A percentile compares a stretch with the other conserved stretches of the same genome.
These are phyloP conservation scores for Litsea cubeba DNA, from an alignment of 164 flowering plant genomes.

Conservation along the genomic window DNA sequence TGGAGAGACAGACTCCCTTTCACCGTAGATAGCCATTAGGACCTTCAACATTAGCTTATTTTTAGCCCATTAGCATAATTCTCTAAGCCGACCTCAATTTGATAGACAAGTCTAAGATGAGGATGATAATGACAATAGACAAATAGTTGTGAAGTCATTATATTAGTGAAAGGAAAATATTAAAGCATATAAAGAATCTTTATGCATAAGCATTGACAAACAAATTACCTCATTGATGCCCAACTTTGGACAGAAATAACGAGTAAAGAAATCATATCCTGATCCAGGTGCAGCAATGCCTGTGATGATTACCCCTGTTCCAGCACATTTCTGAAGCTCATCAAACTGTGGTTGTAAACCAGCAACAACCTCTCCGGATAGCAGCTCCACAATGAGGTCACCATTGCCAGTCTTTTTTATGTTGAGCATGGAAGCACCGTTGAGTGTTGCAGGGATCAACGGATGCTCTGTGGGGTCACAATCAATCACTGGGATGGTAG, in stretches of 20 bases:
- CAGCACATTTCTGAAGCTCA: constrained; percentile 35
- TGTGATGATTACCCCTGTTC: constrained; percentile 46
- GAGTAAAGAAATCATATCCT: constrained; percentile 53
- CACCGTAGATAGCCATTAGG: too few relatives aligned
- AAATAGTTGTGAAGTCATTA: too few relatives aligned
- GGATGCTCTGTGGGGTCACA: constrained; percentile 31
- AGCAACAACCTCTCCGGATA: constrained; percentile 44
- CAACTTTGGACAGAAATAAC: constrained; percentile 52
- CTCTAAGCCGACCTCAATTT: too few relatives aligned
- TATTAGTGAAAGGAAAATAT: too few relatives aligned
- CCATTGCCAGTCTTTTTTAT: constrained; percentile 37
- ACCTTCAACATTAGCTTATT: too few relatives aligned
- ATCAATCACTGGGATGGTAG: constrained; percentile 33
- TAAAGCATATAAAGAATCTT: background rate
- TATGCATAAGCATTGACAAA: background rate
- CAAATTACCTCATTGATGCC: constrained; percentile 52
- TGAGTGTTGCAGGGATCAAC: constrained; percentile 43
- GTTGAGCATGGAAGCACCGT: constrained; percentile 42
- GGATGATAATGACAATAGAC: too few relatives aligned
- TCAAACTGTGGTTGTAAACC: constrained; percentile 40
- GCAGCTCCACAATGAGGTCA: constrained; percentile 48
- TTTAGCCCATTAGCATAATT: too few relatives aligned
- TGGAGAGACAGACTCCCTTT: too few relatives aligned
- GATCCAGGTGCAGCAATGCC: constrained; percentile 46
- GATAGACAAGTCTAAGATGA: too few relatives aligned